Conservation (phyloP, 345 rosid genomes). For the Kernera saxatilis region DNA sequence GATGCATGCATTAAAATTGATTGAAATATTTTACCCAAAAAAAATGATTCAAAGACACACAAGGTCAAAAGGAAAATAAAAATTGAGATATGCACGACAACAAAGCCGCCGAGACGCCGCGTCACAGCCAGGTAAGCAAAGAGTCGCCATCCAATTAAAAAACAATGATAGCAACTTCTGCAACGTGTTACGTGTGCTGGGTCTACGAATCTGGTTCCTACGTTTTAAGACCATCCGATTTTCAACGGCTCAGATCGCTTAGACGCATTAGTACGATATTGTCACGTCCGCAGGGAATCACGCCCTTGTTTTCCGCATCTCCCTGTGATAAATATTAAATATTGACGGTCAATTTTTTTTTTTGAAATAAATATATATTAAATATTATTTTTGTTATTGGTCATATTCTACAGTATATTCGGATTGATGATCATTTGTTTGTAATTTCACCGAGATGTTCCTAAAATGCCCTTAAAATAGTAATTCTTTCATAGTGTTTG, state of each 20-base stretch:
- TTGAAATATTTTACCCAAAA: neutral
- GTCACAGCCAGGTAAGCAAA: constrained; percentile 32
- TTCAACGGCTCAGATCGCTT: constrained; percentile 20
- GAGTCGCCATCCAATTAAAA: constrained; percentile 12
- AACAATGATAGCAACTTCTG: neutral
- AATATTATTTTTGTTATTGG: neutral
- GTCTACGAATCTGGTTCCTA: constrained; percentile 22
- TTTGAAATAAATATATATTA: neutral
- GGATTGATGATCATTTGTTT: neutral
- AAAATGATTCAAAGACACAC: no score
- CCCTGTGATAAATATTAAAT: neutral
- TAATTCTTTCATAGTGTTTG: neutral
- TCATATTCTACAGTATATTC: constrained; percentile 14
- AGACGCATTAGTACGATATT: neutral
- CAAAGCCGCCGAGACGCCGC: constrained; percentile 26
- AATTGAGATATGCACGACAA: neutral
- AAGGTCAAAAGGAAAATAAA: neutral
- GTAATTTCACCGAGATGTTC: neutral
- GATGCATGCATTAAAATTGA: neutral
- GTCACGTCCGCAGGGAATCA: constrained; percentile 19
- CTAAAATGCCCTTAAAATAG: neutral
- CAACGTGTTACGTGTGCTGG: constrained; percentile 1
- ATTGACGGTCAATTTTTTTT: constrained; percentile 3
- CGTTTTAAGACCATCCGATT: constrained; percentile 17
- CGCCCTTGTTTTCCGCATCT: constrained; percentile 17